These are phyloP conservation scores for Rehmannia glutinosa DNA, from an alignment of 257 asterid genomes.

Conservation along the genomic window DNA sequence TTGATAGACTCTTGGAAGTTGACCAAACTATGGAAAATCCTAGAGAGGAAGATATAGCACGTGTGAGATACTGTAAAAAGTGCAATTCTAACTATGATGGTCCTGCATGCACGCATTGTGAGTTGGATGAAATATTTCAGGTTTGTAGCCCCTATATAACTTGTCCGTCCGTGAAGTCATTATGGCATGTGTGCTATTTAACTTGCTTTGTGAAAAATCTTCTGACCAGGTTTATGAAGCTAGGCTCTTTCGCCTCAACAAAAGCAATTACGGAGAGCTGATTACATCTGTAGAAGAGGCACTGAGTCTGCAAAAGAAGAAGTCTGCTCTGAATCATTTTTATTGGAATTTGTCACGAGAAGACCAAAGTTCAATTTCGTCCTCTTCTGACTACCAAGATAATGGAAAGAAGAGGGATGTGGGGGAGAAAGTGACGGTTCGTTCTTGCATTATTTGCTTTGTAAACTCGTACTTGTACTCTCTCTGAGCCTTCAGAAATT, in stretches of 20 bases:
- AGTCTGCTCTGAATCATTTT: slow-evolving; percentile 67
- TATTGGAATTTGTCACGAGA: slow-evolving; percentile 66
- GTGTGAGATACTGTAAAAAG: slow-evolving; percentile 76
- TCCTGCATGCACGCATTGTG: slow-evolving; percentile 81
- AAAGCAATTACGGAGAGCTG: slow-evolving; percentile 61
- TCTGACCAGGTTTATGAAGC: slow-evolving; percentile 81
- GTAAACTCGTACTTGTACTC: slow-evolving; percentile 5
- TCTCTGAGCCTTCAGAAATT: background rate
- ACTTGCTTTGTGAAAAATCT: slow-evolving; percentile 12
- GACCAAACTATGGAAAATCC: slow-evolving; percentile 87
- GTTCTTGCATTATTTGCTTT: slow-evolving; percentile 30
- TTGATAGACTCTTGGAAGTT: slow-evolving; percentile 72
- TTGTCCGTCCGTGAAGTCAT: background rate
- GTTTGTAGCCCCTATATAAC: slow-evolving; percentile 34
- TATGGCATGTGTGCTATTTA: background rate
- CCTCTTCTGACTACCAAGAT: slow-evolving; percentile 41
- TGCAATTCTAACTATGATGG: slow-evolving; percentile 79
- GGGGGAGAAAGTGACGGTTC: slow-evolving; percentile 73
- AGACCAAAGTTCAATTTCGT: slow-evolving; percentile 39
- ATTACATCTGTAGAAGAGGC: slow-evolving; percentile 90
- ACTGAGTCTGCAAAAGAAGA: slow-evolving; percentile 72
- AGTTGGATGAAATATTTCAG: slow-evolving; percentile 94
- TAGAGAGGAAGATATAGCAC: slow-evolving; percentile 66
- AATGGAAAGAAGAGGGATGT: slow-evolving; percentile 73
- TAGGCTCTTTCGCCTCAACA: slow-evolving; percentile 81